These are phyloP conservation scores for Boletus patriciae DNA, from an alignment of 768 basidiomycete genomes.

Conservation along the genomic window DNA sequence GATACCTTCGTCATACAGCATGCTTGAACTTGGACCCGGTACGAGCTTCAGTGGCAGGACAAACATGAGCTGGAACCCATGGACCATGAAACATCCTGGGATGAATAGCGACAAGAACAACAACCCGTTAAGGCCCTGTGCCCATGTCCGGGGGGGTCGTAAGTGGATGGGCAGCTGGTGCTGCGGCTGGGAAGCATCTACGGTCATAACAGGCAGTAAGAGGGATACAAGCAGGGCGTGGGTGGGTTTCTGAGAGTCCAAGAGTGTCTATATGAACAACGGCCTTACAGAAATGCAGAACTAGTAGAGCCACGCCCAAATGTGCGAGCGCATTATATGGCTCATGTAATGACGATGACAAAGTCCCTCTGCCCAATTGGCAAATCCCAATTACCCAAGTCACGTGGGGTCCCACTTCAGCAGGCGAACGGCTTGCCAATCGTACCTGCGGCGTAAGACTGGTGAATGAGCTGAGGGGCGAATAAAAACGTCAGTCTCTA, in stretches of 20 bases:
- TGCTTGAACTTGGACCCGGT: constrained; percentile 55
- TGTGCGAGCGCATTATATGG: not conserved
- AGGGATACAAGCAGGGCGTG: not conserved
- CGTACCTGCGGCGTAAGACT: constrained; percentile 38
- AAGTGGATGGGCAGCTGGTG: constrained; percentile 52
- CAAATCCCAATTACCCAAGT: too few relatives aligned
- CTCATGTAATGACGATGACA: constrained; percentile 21
- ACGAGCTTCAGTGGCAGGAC: constrained; percentile 66
- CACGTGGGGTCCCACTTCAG: constrained; percentile 28
- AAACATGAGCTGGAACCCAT: constrained; percentile 70
- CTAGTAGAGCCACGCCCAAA: not conserved
- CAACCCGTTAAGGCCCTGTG: constrained; percentile 46
- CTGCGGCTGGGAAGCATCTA: constrained; percentile 12
- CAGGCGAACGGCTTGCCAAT: constrained; percentile 49
- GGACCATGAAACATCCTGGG: constrained; percentile 64
- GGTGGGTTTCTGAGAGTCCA: not conserved
- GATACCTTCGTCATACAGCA: constrained; percentile 67
- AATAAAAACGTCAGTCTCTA: not conserved
- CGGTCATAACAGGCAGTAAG: constrained; percentile 20
- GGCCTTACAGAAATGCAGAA: not conserved
- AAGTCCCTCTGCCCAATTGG: constrained; percentile 3
- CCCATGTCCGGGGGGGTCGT: constrained; percentile 57
- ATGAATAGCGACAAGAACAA: constrained; percentile 60
- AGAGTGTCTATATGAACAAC: constrained; percentile 15
- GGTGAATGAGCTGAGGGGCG: constrained; percentile 42